Evolutionary conservation across 2,329 filamentous ascomycete species (phyloP).

Genomic region (Chaetomium strumarium): DNA sequence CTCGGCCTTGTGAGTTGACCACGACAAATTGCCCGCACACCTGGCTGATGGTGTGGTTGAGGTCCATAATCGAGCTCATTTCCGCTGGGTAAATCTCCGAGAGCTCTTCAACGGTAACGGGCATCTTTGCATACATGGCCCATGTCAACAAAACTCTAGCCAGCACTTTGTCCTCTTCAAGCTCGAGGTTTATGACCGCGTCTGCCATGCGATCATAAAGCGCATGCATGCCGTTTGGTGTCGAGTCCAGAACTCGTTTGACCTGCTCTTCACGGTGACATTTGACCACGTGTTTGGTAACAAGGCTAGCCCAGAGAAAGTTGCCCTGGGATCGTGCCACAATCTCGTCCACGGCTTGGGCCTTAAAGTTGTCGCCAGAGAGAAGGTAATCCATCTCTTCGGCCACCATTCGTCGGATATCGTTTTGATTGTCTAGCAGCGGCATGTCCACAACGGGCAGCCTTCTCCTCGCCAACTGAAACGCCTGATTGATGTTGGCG

Average conservation of each 20-base stretch:
- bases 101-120: slow-evolving; percentile 20
- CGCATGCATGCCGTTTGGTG: slow-evolving; percentile 20
- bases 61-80: slow-evolving; percentile 17
- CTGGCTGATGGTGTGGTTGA: slow-evolving; percentile 17
- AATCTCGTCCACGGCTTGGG: slow-evolving; percentile 8
- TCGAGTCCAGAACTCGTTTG: slow-evolving; percentile 12
- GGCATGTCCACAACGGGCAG: slow-evolving; percentile 4
- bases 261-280: slow-evolving; percentile 22
- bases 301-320: slow-evolving; percentile 22
- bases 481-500: slow-evolving; percentile 7
- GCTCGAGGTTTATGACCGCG: slow-evolving; percentile 1
- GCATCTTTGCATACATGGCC: slow-evolving; percentile 19
- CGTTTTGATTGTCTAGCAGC: slow-evolving; percentile 13
- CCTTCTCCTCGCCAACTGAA: slow-evolving; percentile 12
- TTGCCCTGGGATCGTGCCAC: slow-evolving; percentile 18
- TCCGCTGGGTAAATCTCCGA: slow-evolving; percentile 6
- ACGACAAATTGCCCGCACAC: slow-evolving; percentile 22
- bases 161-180: slow-evolving; percentile 13
- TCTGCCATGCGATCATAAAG: slow-evolving; percentile 23
- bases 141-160: slow-evolving; percentile 19
- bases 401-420: slow-evolving; percentile 16
- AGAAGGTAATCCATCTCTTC: slow-evolving; percentile 18
- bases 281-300: slow-evolving; percentile 14
- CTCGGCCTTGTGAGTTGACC: slow-evolving; percentile 13
- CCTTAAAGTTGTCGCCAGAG: slow-evolving; percentile 16